Conservation (phyloP, 2,329 filamentous ascomycete genomes). For the Diatrype stigma region DNA sequence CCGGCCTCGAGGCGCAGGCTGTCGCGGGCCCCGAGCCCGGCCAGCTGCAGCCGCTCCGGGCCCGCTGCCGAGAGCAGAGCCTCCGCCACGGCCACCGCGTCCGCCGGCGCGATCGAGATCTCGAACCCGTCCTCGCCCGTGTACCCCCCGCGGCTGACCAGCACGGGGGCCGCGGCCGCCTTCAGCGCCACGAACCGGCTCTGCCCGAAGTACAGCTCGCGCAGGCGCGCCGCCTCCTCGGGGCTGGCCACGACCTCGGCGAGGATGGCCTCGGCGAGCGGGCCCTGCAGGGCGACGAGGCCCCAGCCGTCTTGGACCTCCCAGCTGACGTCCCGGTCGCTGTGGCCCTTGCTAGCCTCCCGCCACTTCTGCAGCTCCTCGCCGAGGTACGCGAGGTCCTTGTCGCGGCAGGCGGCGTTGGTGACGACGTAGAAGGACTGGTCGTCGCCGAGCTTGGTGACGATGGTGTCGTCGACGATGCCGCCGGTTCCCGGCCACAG, state of each 20-base stretch:
- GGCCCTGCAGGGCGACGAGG: conserved; percentile 86
- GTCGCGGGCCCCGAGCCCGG: conserved; percentile 86
- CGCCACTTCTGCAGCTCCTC: conserved; percentile 62
- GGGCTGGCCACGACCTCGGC: conserved; percentile 54
- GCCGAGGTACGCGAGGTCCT: conserved; percentile 75
- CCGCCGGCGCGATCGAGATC: conserved; percentile 72
- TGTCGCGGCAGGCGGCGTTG: conserved; percentile 87
- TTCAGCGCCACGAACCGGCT: conserved; percentile 62
- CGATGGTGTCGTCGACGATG: conserved; percentile 91
- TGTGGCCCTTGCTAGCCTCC: conserved; percentile 66
- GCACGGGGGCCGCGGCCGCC: conserved; percentile 46
- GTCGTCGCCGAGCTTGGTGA: conserved; percentile 66
- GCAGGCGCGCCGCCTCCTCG: conserved; percentile 47
- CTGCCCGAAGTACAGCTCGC: conserved; percentile 76
- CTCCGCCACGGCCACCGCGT: conserved; percentile 64
- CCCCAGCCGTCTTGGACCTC: conserved; percentile 68
- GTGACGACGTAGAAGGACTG: conserved; percentile 89
- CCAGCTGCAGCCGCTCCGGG: conserved; percentile 63
- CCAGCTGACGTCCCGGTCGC: too few species aligned
- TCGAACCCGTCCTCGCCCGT: conserved; percentile 98
- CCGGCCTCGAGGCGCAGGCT: conserved; percentile 91
- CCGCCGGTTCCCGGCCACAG: conserved; percentile 77
- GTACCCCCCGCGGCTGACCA: conserved; percentile 88
- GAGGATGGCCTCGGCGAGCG: conserved; percentile 68
- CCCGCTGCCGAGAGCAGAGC: conserved; percentile 64